These are phyloP conservation scores for Anethum foeniculum DNA, from an alignment of 140 eudicot species.

Conservation along the genomic window DNA sequence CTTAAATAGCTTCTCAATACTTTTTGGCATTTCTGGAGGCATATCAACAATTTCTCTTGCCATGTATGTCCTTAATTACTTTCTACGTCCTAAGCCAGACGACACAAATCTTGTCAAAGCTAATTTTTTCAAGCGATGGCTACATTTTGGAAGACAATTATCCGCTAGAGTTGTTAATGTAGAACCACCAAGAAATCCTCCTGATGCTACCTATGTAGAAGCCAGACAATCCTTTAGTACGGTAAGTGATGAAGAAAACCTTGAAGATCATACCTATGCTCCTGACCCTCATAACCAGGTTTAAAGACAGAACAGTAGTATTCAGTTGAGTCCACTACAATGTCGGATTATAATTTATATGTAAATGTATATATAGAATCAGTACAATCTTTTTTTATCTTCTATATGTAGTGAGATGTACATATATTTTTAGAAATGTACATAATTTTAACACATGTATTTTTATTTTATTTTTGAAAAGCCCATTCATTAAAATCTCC, in stretches of 20 bases:
- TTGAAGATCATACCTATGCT: neutral
- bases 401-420: no score
- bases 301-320: neutral
- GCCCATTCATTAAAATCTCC: no score
- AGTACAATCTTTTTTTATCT: no score
- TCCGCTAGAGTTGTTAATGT: neutral
- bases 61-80: constrained; percentile 13
- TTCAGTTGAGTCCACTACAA: neutral
- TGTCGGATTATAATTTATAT: neutral
- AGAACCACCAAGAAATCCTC: neutral
- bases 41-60: constrained; percentile 34
- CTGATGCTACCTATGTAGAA: neutral
- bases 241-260: neutral
- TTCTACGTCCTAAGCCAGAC: neutral
- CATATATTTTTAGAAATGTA: neutral
- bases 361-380: neutral
- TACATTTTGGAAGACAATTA: neutral
- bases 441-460: no score
- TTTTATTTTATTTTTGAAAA: no score
- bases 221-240: neutral
- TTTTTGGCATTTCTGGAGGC: constrained; percentile 33
- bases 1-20: constrained; percentile 33
- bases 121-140: neutral
- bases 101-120: neutral
- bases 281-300: neutral